Evolutionary conservation across 225 moss, liverwort and hornwort genomes (phyloP), one percentile per base, ranked within the genome.

Genomic region (Marchantia polymorpha): DNA sequence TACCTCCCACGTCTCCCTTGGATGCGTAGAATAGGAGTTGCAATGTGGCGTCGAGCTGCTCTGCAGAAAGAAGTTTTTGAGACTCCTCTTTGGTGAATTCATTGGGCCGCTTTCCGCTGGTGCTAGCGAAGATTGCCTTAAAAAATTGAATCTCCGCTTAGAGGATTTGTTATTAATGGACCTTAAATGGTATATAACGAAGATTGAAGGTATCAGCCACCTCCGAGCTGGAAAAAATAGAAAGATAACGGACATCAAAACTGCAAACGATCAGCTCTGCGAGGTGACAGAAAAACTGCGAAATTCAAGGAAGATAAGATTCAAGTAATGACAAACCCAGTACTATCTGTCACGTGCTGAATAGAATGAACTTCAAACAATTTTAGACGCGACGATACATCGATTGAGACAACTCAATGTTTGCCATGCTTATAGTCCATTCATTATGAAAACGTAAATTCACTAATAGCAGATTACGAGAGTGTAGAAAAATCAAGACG

Each of bases 11-110:
- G 30, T 93, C 80, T 80, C 93, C 96, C 72, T 86, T 90, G 70
- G 78, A 79, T 55, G 93, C 92, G 84, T 86, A 82, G 81, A 91
- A 93, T 12, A 96, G 90, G 20, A 96, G 82, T 70, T 91, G 89
- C 77, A 93, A 89, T 72, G 93, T 91, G 64, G 83, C 86, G 48
- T 92, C 96, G 76, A 96, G 87, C 59, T 90, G 89, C 87, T 93
- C 90, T 31, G 91, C 93, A 71, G 96, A 80, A 31, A 84, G 76
- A 29, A 87, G 83, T 29, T 84, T 83, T 54, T 64, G 63, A 2
- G 87, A 78, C 51, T 83, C 85, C 73, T 87, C 83, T 68, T 75
- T 73, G 12, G 82, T 49, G 10, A 77, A 76, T 56, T 86, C 86
- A 22, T 22, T 8, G 29, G 25, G 74, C 19, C 64, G 71, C 29